Conservation (phyloP, 1,284 basidiomycete species). For the Gomphus bonarii region DNA sequence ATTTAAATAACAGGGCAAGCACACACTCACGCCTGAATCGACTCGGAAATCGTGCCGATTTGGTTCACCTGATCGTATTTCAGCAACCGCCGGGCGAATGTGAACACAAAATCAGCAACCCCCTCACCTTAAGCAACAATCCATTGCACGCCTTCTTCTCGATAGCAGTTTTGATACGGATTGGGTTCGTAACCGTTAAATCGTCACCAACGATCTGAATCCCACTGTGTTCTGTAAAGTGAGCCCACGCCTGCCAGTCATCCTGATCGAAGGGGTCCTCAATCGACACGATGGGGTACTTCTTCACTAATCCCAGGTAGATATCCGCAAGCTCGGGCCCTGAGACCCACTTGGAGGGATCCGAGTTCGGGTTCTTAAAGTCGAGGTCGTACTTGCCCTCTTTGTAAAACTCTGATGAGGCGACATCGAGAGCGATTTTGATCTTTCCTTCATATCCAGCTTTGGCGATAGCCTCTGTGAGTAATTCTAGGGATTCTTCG, state of each 20-base stretch:
- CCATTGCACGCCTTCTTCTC: constrained; percentile 99
- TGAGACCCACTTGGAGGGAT: constrained; percentile 91
- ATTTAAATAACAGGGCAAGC: neutral
- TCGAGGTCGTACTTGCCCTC: constrained; percentile 99
- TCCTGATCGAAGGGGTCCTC: constrained; percentile 99
- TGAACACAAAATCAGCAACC: neutral
- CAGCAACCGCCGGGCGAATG: neutral
- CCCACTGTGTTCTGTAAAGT: constrained; percentile 71
- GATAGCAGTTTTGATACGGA: constrained; percentile 97
- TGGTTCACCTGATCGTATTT: constrained; percentile 66
- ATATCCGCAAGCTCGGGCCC: constrained; percentile 90
- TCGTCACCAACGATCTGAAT: constrained; percentile 98
- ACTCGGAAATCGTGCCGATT: constrained; percentile 99
- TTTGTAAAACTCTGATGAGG: constrained; percentile 99
- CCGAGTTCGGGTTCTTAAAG: constrained; percentile 99
- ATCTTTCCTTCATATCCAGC: constrained; percentile 98
- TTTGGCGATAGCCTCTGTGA: constrained; percentile 93
- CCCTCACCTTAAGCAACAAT: constrained; percentile 81
- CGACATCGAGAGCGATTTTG: constrained; percentile 98
- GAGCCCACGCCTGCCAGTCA: constrained; percentile 97
- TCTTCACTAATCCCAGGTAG: constrained; percentile 79
- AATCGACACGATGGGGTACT: constrained; percentile 95
- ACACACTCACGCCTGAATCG: constrained; percentile 83
- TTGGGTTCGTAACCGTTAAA: constrained; percentile 96
- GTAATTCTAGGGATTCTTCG: constrained; percentile 95